Base-by-base conservation (phyloP, 108 stramenopile species). In the Conticribra guillardii region DNA sequence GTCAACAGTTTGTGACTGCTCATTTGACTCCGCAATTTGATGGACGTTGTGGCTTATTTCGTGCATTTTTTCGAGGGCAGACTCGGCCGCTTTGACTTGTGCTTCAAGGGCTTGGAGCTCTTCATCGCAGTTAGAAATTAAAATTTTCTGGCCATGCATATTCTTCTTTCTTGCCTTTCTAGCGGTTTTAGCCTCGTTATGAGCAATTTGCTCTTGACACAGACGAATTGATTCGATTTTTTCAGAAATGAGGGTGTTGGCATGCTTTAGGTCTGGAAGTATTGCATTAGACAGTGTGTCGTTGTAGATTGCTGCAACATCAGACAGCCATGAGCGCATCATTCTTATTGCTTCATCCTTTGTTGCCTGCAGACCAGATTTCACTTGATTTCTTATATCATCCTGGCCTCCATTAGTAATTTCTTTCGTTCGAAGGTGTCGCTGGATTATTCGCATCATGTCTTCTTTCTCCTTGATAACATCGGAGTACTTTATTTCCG, bases 291-390 rank as follows among this genome's bases (percentile, higher is more conserved):
- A 56, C 19, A 74, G 41, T 30, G 79, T 60, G 23, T 60, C 60
- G 30, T 78, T 62, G 51, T 82, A 79, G 47, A 71, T 55, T 2
- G 65, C 70, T 16, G 82, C 63, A 29, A 87, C 85, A 14, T 68
- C 62, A 27, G 60, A 54, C 23, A 84, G 34, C 88, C 88, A 89
- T 19, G 19, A 16, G 23, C 65, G 57, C 85, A 84, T 86, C 62
- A 81, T 80, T 21, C 28, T 8, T 21, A 73, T 41, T 4, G 81
- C 44, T 0, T 34, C 41, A 56, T 73, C 64, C 18, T 71, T 53
- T n/a, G 62, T 60, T 41, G 46, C 69, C 31, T 60, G 41, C 14
- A 76, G 41, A 27, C 83, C 32, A 21, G 30, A 22, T 33, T 19
- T 70, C 55, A 37, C 23, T 44, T 51, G 29, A 41, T 32, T 33